These are phyloP conservation scores for Gyromitra esculenta DNA, from an alignment of 2,329 filamentous ascomycete species.

Conservation along the genomic window DNA sequence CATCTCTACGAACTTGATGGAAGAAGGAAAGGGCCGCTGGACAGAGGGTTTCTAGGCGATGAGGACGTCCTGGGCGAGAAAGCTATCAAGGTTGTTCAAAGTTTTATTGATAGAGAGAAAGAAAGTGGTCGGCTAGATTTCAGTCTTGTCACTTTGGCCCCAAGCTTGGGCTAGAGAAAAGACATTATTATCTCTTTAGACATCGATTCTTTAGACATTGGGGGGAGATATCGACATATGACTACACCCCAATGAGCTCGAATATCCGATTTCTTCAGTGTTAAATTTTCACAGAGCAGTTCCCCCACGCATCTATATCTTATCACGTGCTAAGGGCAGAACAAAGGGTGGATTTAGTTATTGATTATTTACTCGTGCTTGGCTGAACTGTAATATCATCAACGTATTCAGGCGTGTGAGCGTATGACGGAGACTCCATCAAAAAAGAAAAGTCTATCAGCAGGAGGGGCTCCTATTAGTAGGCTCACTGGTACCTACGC, in stretches of 20 bases:
- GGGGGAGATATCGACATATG: background rate
- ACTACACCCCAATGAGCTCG: background rate
- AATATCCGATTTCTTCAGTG: slow-evolving; percentile 17
- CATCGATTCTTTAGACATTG: background rate
- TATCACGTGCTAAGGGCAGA: background rate
- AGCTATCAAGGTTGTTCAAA: slow-evolving; percentile 73
- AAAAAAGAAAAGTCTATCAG: slow-evolving; percentile 12
- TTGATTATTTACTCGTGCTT: slow-evolving; percentile 22
- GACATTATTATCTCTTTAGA: background rate
- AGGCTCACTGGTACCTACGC: background rate
- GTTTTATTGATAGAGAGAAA: slow-evolving; percentile 62
- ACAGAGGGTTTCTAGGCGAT: slow-evolving; percentile 70
- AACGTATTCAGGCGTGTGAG: background rate
- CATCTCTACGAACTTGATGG: slow-evolving; percentile 84
- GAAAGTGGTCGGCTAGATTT: slow-evolving; percentile 61
- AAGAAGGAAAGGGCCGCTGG: slow-evolving; percentile 74
- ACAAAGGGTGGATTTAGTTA: slow-evolving; percentile 6
- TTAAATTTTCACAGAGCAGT: slow-evolving; percentile 20
- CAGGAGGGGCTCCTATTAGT: slow-evolving; percentile 15
- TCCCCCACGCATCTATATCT: slow-evolving; percentile 21
- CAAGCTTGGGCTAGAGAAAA: slow-evolving; percentile 35
- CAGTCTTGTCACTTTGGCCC: slow-evolving; percentile 61
- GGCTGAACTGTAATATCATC: background rate
- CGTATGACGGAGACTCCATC: background rate
- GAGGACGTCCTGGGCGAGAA: slow-evolving; percentile 80